Percentiles rank a stretch among this genome's conserved stretches.
Conservation (phyloP, 176 grass and related monocot species). For the Triticum turgidum region DNA sequence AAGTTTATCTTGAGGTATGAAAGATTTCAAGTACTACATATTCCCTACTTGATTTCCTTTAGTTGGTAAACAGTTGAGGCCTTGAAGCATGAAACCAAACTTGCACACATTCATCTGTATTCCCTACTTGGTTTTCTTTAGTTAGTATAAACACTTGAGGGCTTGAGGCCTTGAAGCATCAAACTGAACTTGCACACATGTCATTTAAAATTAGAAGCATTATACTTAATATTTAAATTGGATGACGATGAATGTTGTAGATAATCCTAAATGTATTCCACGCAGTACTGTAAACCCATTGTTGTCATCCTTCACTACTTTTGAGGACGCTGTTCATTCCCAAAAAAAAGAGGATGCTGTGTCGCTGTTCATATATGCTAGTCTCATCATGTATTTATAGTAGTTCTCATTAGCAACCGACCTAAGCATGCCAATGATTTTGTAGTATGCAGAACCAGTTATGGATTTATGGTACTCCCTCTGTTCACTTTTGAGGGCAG, state of each 20-base stretch:
- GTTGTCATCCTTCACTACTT: not conserved
- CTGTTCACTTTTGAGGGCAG: too few relatives aligned
- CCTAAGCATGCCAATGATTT: not conserved
- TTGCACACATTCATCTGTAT: not conserved
- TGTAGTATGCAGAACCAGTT: not conserved
- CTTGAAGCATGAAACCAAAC: not conserved
- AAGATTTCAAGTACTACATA: not conserved
- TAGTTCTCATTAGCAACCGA: conserved; percentile 2
- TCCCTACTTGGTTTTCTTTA: not conserved
- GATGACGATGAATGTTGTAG: not conserved
- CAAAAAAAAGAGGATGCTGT: too few relatives aligned
- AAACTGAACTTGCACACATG: not conserved
- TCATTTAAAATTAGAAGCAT: not conserved
- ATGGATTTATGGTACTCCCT: not conserved
- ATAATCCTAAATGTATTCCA: not conserved
- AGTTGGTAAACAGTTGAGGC: not conserved
- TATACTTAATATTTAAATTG: not conserved
- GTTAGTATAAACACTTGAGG: not conserved
- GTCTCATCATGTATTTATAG: not conserved
- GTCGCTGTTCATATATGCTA: not conserved
- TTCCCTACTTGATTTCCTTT: not conserved
- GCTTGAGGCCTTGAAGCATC: not conserved
- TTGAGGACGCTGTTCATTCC: not conserved
- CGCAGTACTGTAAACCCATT: not conserved
- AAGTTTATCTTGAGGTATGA: conserved; percentile 50